phyloP scores from a whole-genome alignment of 192 early-diverging fungal species.

The Rhizoclosmatium globosum region DNA sequence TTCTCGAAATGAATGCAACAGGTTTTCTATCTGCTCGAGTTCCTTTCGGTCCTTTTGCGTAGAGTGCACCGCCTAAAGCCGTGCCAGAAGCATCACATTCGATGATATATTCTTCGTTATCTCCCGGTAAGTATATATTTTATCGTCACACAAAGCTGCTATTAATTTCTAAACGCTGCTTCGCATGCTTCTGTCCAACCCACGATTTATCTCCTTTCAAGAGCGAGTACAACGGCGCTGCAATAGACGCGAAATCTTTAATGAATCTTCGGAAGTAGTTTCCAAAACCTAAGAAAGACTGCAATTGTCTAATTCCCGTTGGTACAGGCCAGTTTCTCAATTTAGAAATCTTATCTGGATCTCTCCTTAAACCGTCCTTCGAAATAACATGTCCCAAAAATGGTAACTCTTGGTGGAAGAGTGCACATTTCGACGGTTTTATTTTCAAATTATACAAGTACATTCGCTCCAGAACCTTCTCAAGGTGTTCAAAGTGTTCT shows the following conservation, averaged over 20 bases:
- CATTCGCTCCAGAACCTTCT: conserved; percentile 38
- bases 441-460: conserved; percentile 38
- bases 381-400: conserved; percentile 50
- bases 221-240: conserved; percentile 36
- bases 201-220: neutral
- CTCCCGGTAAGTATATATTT: neutral
- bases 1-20: conserved; percentile 1
- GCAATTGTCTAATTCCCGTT: conserved; percentile 8
- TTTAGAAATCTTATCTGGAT: conserved; percentile 40
- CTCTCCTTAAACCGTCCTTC: conserved; percentile 32
- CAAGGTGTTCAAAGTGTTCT: conserved; percentile 42
- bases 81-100: conserved; percentile 24
- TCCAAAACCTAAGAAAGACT: conserved; percentile 33
- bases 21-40: neutral
- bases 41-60: neutral
- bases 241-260: conserved; percentile 32
- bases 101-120: conserved; percentile 15
- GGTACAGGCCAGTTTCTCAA: conserved; percentile 42
- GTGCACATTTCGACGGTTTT: conserved; percentile 52
- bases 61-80: conserved; percentile 15
- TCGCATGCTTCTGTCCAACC: conserved; percentile 14
- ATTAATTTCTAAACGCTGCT: conserved; percentile 47
- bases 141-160: conserved; percentile 7
- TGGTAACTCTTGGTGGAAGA: conserved; percentile 33
- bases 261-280: conserved; percentile 49